These are phyloP conservation scores for Pseudogymnoascus sp. DNA, from an alignment of 2,329 filamentous ascomycete species.

Conservation along the genomic window DNA sequence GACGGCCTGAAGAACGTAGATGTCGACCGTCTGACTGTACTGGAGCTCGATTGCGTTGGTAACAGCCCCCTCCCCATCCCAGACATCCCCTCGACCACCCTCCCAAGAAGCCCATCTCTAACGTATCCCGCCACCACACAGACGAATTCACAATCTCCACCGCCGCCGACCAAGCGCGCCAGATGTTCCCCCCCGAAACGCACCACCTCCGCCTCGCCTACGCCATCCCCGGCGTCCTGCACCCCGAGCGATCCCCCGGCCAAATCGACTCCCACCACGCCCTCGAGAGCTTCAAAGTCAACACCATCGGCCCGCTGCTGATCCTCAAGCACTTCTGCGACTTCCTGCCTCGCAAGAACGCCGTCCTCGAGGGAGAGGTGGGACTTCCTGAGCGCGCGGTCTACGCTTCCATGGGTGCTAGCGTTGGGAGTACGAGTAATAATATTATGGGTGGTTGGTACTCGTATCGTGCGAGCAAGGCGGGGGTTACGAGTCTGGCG, in stretches of 20 bases:
- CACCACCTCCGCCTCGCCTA: constrained; percentile 63
- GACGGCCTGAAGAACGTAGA: constrained; percentile 37
- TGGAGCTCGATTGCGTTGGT: constrained; percentile 53
- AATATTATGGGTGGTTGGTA: constrained; percentile 76
- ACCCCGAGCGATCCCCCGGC: constrained; percentile 62
- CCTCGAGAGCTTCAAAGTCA: constrained; percentile 64
- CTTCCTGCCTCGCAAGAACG: constrained; percentile 58
- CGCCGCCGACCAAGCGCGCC: constrained; percentile 44
- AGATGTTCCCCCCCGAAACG: constrained; percentile 43
- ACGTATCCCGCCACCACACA: constrained; percentile 7
- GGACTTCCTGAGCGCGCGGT: constrained; percentile 48
- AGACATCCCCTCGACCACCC: background rate
- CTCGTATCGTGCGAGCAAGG: constrained; percentile 69
- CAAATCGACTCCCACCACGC: constrained; percentile 57
- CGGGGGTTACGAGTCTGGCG: constrained; percentile 62
- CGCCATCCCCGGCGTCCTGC: constrained; percentile 63
- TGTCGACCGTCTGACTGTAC: constrained; percentile 41
- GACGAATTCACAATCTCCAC: constrained; percentile 57
- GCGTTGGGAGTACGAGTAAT: constrained; percentile 67
- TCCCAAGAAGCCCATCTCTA: background rate
- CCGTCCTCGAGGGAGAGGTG: constrained; percentile 27
- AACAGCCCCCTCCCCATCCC: constrained; percentile 13
- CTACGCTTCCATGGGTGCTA: constrained; percentile 70
- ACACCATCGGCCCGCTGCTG: constrained; percentile 66
- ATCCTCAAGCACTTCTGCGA: constrained; percentile 67